Base-by-base conservation (phyloP, 345 rosid species). In the Iberis pinnata region DNA sequence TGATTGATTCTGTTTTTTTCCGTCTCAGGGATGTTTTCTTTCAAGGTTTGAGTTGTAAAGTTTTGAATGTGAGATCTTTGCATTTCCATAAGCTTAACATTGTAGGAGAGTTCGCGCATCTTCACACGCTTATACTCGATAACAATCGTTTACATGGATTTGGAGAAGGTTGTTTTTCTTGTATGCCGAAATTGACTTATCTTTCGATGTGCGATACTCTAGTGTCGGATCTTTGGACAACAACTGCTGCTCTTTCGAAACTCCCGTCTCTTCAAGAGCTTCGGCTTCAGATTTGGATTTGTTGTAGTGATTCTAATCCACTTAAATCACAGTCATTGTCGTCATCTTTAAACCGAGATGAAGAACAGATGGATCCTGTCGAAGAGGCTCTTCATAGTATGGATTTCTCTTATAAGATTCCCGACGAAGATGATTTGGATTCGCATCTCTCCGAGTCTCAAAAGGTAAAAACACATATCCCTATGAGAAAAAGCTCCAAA, bases 201-300 rank as follows among this genome's bases (percentile, higher is more conserved):
- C 86, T 90, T 58, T 84, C 98, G 2, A 76, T 87, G 92, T 87
- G 98, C 24, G 89, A 73, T 57, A 87, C 96, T 32, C 65, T 75
- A 70, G 74, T 90, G 43, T 63, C 86, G 10, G 84, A 90, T 76
- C 87, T 90, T 62, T 87, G 94, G 96, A 87, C 87, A 18, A 69
- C 98, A 13, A 22, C 71, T 9, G 82, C 92, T 0, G 95, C 89
- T 44, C 82, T 90, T 69, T 78, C 77, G 50, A 90, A 78, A 63
- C 89, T 90, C 43, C 78, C 72, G 33, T 78, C 84, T 67, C 68
- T 87, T 64, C 51, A 57, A 18, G 92, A 79, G 43, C 82, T 90
- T 39, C 65, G 88, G 65, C 87, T 90, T 63, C 98, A 90, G 36
- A 72, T 62, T 50, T 82, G 84, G 94, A 14, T 84, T 25, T 70